Base-by-base conservation (phyloP, 2,329 filamentous ascomycete species). In the Pyrenophora tritici-repentis region DNA sequence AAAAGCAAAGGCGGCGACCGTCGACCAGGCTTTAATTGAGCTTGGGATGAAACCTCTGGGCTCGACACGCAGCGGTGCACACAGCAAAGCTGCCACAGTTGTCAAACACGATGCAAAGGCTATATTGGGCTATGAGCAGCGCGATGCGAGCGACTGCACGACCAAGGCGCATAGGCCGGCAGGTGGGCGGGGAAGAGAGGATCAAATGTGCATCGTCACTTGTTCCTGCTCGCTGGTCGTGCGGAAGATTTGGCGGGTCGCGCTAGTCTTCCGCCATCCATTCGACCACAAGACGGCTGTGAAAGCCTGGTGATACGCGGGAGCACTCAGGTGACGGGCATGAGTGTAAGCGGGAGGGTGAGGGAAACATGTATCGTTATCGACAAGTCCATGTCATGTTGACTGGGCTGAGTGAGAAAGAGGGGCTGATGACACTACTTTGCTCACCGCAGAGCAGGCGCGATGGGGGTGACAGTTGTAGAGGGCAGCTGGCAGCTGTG, bases 221-320 rank as follows among this genome's bases (percentile, higher is more conserved):
- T 46, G 33, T 34, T 39, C 35, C 34, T 46, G 43, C 43, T 24
- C 17, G 33, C 42, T 35, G 47, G 34, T 35, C n/a, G 26, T 45
- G 47, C 35, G 47, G 41, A 45, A 50, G 35, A 47, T 47, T 47
- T 37, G 48, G 48, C 44, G 48, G 47, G 35, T 35, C 35, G 42
- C 47, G 47, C 47, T 50, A 50, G 35, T 26, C 14, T 7, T 14
- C 14, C 33, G 34, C 43, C 43, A 20, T 46, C 38, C 34, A 46
- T 39, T 33, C 43, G 43, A 46, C 34, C 33, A 46, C 26, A 29
- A 12, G 26, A 29, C 26, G 36, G 16, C 43, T 32, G 43, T 46
- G 42, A 37, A n/a, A 46, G 26, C 43, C 34, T 38, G 24, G 34
- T 32, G 26, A 29, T 29, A 14, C 33, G 16, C 16, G 33, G n/a